These are phyloP conservation scores for Knoxia roxburghii DNA, from an alignment of 257 asterid species.

Conservation along the genomic window DNA sequence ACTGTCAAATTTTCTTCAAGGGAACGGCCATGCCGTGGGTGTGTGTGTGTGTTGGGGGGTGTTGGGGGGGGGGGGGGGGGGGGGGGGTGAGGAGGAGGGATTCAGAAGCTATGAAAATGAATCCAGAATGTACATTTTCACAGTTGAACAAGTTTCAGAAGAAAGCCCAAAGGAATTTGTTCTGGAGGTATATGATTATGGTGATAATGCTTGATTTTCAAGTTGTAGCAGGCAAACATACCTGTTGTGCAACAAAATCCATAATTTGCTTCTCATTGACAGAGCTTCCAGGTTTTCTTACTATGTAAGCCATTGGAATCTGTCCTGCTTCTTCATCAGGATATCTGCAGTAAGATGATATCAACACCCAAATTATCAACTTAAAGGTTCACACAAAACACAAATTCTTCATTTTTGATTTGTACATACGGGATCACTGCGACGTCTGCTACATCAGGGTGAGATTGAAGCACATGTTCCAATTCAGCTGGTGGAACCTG, in stretches of 20 bases:
- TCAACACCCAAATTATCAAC: background rate
- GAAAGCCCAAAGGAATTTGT: background rate
- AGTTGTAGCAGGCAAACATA: slow-evolving; percentile 11
- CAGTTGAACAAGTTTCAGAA: too few relatives aligned
- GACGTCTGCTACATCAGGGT: slow-evolving; percentile 81
- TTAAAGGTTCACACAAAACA: background rate
- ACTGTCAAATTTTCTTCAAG: too few relatives aligned
- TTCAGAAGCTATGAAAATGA: too few relatives aligned
- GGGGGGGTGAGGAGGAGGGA: too few relatives aligned
- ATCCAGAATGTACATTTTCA: too few relatives aligned
- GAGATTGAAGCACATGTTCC: slow-evolving; percentile 77
- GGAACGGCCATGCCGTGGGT: too few relatives aligned
- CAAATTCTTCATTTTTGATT: background rate
- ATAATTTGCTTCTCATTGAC: slow-evolving; percentile 61
- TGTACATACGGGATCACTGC: slow-evolving; percentile 88
- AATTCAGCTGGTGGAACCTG: slow-evolving; percentile 98
- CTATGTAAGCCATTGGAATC: slow-evolving; percentile 92
- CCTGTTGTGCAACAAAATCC: slow-evolving; percentile 70
- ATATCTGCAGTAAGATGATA: slow-evolving; percentile 40
- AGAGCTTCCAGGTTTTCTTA: slow-evolving; percentile 64
- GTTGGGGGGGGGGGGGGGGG: too few relatives aligned
- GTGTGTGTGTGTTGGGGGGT: too few relatives aligned
- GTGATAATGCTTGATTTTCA: too few relatives aligned
- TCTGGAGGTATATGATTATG: background rate
- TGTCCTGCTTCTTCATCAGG: slow-evolving; percentile 96